phyloP scores from a whole-genome alignment of 495 filamentous ascomycete species.

The Lasiosphaeris hirsuta region DNA sequence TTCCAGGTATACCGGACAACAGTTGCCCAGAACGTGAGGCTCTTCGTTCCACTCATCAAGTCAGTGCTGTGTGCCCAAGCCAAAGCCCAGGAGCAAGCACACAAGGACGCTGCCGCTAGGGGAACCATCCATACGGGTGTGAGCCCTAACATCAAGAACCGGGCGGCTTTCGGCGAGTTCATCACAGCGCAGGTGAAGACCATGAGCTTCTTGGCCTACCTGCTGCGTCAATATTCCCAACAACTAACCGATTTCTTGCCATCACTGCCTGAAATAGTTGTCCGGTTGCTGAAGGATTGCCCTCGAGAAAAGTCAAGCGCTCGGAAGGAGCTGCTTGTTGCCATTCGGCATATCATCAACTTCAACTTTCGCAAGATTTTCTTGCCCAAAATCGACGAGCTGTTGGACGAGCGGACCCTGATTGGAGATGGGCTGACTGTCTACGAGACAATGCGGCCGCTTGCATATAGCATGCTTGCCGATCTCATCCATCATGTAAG shows the following conservation, averaged over 20 bases:
- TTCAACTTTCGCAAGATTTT: slow-evolving; percentile 98
- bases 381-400: slow-evolving; percentile 87
- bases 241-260: slow-evolving; percentile 88
- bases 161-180: slow-evolving; percentile 93
- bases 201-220: slow-evolving; percentile 96
- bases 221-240: slow-evolving; percentile 82
- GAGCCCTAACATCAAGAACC: slow-evolving; percentile 88
- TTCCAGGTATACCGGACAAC: slow-evolving; percentile 85
- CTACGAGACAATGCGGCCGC: slow-evolving; percentile 90
- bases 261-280: slow-evolving; percentile 83
- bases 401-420: slow-evolving; percentile 87
- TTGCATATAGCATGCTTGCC: slow-evolving; percentile 97
- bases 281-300: slow-evolving; percentile 88
- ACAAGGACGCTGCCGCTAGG: slow-evolving; percentile 71
- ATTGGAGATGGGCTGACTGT: slow-evolving; percentile 96
- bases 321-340: slow-evolving; percentile 91
- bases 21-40: slow-evolving; percentile 80
- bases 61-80: slow-evolving; percentile 85
- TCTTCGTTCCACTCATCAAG: slow-evolving; percentile 92
- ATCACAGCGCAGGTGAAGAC: slow-evolving; percentile 98
- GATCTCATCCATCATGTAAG: slow-evolving; percentile 97
- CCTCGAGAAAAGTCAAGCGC: slow-evolving; percentile 90
- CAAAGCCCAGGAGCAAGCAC: slow-evolving; percentile 88
- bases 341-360: slow-evolving; percentile 97
- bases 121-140: slow-evolving; percentile 87